Conservation (phyloP, 2,329 filamentous ascomycete species). For the Pseudopyrenochaeta lycopersici region DNA sequence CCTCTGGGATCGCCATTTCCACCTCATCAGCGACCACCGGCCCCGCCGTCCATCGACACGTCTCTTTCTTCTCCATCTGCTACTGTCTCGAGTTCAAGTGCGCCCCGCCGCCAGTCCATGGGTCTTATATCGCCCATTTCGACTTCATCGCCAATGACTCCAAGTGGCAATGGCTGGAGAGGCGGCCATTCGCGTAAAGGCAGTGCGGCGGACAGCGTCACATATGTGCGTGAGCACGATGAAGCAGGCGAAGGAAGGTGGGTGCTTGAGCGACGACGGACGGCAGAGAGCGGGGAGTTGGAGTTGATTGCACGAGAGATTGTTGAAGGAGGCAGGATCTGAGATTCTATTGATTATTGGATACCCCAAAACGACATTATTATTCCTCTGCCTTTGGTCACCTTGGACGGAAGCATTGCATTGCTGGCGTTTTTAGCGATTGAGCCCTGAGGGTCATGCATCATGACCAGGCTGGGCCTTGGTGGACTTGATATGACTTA, state of each 20-base stretch:
- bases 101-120: slow-evolving; percentile 37
- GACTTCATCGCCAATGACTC: slow-evolving; percentile 43
- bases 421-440: slow-evolving; percentile 3
- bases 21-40: slow-evolving; percentile 25
- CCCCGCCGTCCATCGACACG: slow-evolving; percentile 33
- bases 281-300: slow-evolving; percentile 70
- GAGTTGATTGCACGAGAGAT: slow-evolving; percentile 73
- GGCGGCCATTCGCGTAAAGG: slow-evolving; percentile 49
- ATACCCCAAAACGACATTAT: neutral
- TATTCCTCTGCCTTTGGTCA: neutral
- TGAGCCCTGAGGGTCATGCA: neutral
- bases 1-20: slow-evolving; percentile 37
- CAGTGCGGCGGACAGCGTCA: slow-evolving; percentile 71
- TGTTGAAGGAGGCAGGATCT: slow-evolving; percentile 62
- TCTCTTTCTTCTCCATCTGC: slow-evolving; percentile 35
- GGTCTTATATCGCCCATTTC: slow-evolving; percentile 45
- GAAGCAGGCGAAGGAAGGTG: slow-evolving; percentile 67
- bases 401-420: neutral
- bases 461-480: slow-evolving; percentile 4
- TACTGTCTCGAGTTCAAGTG: slow-evolving; percentile 27
- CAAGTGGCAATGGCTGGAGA: slow-evolving; percentile 39
- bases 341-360: neutral
- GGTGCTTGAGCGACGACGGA: slow-evolving; percentile 74
- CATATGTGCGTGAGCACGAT: slow-evolving; percentile 70
- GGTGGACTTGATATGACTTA: neutral